Evolutionary conservation across 73 alveolate species (phyloP).

Genomic region (Breviolum minutum): DNA sequence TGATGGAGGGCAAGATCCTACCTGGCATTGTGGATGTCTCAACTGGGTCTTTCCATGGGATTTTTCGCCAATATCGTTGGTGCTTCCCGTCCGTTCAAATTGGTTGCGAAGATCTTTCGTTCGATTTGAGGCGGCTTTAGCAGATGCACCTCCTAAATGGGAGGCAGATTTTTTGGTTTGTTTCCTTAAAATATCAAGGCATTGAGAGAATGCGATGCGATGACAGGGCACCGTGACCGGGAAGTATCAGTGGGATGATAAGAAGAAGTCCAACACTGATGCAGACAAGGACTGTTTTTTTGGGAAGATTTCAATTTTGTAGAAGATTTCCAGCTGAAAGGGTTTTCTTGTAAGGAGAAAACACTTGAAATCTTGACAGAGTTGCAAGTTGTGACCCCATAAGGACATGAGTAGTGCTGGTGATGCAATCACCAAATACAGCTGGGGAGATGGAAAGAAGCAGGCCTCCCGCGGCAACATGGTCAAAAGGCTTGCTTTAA

Average conservation of each 20-base stretch:
- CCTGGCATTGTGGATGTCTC: slow-evolving; percentile 58
- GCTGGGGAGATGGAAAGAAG: slow-evolving; percentile 94
- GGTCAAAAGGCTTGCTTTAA: neutral
- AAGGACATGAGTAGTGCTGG: slow-evolving; percentile 78
- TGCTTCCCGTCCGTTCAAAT: neutral
- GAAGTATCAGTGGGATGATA: slow-evolving; percentile 92
- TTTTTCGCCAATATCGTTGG: neutral
- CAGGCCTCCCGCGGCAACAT: neutral
- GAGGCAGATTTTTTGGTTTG: slow-evolving; percentile 32
- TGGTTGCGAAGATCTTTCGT: neutral
- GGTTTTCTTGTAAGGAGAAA: too few relatives aligned
- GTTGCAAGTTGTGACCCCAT: too few relatives aligned
- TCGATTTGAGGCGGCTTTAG: slow-evolving; percentile 43
- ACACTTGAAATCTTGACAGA: too few relatives aligned
- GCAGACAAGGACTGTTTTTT: slow-evolving; percentile 64
- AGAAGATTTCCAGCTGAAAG: too few relatives aligned
- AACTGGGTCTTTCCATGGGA: neutral
- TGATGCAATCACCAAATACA: slow-evolving; percentile 78
- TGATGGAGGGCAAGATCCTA: slow-evolving; percentile 92
- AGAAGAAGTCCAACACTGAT: slow-evolving; percentile 75
- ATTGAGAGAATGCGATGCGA: too few relatives aligned
- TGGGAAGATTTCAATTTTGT: too few relatives aligned
- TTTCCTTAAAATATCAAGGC: neutral
- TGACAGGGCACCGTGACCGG: slow-evolving; percentile 95
- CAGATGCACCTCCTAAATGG: slow-evolving; percentile 84